phyloP scores from a whole-genome alignment of 306 rosid species.

The Potentilla sterilis region DNA sequence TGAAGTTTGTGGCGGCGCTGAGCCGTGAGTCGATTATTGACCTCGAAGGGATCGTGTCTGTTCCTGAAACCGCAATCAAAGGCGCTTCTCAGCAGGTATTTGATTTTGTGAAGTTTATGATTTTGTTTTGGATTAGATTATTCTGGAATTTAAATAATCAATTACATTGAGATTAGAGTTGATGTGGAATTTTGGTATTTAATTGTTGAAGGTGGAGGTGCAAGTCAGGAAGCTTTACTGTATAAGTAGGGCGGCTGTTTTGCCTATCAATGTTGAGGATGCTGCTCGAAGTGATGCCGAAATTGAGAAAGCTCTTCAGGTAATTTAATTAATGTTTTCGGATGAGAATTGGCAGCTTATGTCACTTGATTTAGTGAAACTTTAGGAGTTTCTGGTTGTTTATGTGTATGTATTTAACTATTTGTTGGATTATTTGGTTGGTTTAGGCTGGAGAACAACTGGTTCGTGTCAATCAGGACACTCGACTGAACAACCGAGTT shows the following conservation, averaged over 20 bases:
- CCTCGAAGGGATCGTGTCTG: constrained; percentile 62
- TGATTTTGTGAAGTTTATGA: not conserved
- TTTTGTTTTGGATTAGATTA: not conserved
- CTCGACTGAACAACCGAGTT: constrained; percentile 70
- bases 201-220: constrained; percentile 67
- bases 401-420: constrained; percentile 16
- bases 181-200: not conserved
- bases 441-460: constrained; percentile 76
- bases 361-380: too few species aligned
- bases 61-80: constrained; percentile 59
- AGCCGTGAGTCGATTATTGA: constrained; percentile 84
- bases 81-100: constrained; percentile 83
- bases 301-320: constrained; percentile 70
- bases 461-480: constrained; percentile 89
- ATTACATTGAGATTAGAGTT: not conserved
- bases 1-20: constrained; percentile 61
- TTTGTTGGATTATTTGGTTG: constrained; percentile 10
- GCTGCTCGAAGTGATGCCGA: constrained; percentile 86
- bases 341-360: not conserved
- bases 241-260: constrained; percentile 59
- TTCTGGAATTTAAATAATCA: not conserved
- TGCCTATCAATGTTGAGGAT: constrained; percentile 80
- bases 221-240: constrained; percentile 75
- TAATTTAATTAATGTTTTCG: not conserved
- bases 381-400: too few species aligned